Evolutionary conservation across 305 asterid species (phyloP), one percentile per base, ranked within the genome.

Genomic region (Striga hermonthica): DNA sequence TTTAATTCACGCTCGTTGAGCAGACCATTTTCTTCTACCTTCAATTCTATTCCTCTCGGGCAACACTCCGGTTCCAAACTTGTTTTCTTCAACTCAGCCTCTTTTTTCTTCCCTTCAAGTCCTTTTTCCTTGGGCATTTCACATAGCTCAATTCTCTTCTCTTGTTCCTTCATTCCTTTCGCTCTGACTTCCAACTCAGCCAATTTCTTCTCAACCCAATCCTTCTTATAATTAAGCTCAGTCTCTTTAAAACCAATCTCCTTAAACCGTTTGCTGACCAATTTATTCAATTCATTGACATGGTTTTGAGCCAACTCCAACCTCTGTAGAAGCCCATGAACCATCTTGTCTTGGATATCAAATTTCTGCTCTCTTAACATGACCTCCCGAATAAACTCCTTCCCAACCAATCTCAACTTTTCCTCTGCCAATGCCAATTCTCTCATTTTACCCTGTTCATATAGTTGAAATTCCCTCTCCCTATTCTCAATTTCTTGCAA

Each of bases 351-450:
- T 50, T 66, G 67, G 58, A 65, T 70, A 28, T 62, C 63, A 36
- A 77, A 15, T 48, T 69, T 72, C 72, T 55, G 66, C 64, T 78
- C 80, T 36, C 68, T 65, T 31, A 57, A 39, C 55, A 49, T 67
- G n/a, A 73, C 41, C 40, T 65, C 74, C 57, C 48, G 58, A 39
- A 59, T 13, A 16, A 67, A 45, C 69, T 70, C 64, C 54, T 53
- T 28, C 14, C 12, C 13, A 7, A 57, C 49, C 62, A 56, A 13
- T 52, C 67, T 66, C 64, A 75, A 9, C 3, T 48, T 57, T 54
- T 71, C 66, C 66, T 70, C 71, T 13, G 58, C 57, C 7, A 37
- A 15, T 7, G 22, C 66, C 62, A 70, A 62, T 41, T 74, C 75
- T 16, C 55, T 48, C 45, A 31, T 54, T 47, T 44, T 52, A 14